Base-by-base conservation (phyloP, 805 yeast species). In the Sugiyamaella qingdaonensis region DNA sequence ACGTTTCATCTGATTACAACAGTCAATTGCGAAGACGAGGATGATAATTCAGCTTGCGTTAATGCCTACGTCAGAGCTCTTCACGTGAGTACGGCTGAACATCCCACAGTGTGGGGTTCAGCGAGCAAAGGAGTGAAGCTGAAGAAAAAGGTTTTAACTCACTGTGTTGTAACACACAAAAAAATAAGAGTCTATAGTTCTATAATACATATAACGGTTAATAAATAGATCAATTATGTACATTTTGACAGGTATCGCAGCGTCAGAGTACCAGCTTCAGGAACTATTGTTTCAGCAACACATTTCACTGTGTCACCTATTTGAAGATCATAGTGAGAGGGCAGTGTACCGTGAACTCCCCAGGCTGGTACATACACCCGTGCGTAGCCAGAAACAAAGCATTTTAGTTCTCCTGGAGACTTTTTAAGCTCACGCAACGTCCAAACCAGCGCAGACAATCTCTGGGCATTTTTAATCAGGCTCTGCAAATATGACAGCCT, bases 401-500 rank as follows among this genome's bases (percentile, higher is more conserved):
- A 16, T 5, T 39, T 16, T 9, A 39, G 19, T 39, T 39, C 24
- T 16, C 19, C 43, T 4, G 24, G 13, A 8, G 21, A 39, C 24
- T 31, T 10, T 42, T 57, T 56, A 29, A 61, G 35, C 42, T 55
- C 46, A 2, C 49, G 34, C 35, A 61, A 33, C 3, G 45, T 53
- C 62, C 62, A 61, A 45, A 47, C 58, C 2, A 16, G 31, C 4
- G 19, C 39, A 2, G 63, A 52, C 29, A 41, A 18, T 18, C 46
- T 44, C 42, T 46, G 43, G 8, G 60, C 54, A 10, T 31, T 24
- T 42, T 46, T 52, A n/a, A 61, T 50, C 19, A 58, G 35, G 19
- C 47, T 13, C 36, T 58, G 62, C 13, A 45, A 33, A 0, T 55
- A 35, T 18, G 45, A 43, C 18, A 60, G 33, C 32, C 51, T 48